Evolutionary conservation across 2,329 filamentous ascomycete species (phyloP), one percentile per base, ranked within the genome.

Genomic region (Alternaria consortialis): DNA sequence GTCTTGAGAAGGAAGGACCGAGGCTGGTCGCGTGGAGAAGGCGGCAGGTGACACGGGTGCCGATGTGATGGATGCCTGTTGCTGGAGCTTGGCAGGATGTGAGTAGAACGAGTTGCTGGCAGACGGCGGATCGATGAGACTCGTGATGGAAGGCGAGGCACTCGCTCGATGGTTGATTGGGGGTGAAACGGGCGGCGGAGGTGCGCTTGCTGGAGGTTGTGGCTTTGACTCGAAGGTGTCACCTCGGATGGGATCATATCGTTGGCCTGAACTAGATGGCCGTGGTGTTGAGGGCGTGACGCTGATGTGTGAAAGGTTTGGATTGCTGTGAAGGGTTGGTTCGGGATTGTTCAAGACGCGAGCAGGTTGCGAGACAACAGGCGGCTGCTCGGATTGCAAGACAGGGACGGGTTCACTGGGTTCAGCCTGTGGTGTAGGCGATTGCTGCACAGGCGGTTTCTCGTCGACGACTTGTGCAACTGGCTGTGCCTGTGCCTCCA

Each of bases 131-230:
- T 97, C 93, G 52, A 97, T 92, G 58, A 97, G 85, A 79, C 92
- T 97, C 6, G 93, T 90, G 68, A 97, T 97, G 3, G 94, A 94
- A 1, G 94, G 94, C 5, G 94, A 97, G 39, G 91, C 91, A 75
- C 91, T 94, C n/a, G 92, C 91, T 56, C 91, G 88, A 79, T 91
- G 88, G 78, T 91, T 90, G 55, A 86, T 72, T 74, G 78, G 86
- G 7, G 82, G 81, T n/a, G 80, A 80, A 56, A 81, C 80, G n/a
- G 81, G 75, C 20, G 83, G 77, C 25, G 83, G 77, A 20, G 83
- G 77, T 27, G 80, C 81, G 64, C 75, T 83, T 65, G 81, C 82
- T 61, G 66, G 76, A 67, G 53, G 79, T 61, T 73, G 78, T 20
- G 81, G 78, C 42, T 80, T 80, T 15, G 77, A 73, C 72, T 81